Evolutionary conservation across 164 flowering plant genomes (phyloP), one percentile per base, ranked within the genome.

Genomic region (Aristolochia californica): DNA sequence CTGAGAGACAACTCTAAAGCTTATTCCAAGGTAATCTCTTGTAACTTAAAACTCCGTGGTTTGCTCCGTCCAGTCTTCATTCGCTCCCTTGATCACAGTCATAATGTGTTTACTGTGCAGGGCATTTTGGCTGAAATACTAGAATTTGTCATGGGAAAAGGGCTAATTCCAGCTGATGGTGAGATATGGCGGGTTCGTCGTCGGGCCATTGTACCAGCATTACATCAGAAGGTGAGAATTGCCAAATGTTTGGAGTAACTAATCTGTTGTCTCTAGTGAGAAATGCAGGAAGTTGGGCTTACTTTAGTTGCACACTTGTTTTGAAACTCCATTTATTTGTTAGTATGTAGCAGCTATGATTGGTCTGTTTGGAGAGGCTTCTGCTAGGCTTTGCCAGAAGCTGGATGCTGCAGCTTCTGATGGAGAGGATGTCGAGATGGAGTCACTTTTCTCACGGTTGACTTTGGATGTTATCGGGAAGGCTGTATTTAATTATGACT

Each of bases 131-230:
- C 94, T 24, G 99, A 93, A 72, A 93, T 93, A 63, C 71, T 93
- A 44, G 96, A 93, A 2, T 89, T 93, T 84, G 97, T 93, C 49
- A 89, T 93, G 99, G 99, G 99, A n/a, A 89, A 77, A 66, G 99
- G 99, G 60, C 88, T 93, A 14, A 93, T 93, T 54, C 99, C 99
- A 17, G 99, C 99, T 59, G 99, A 93, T 73, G 96, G 90, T n/a
- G 99, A 93, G 66, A 74, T 87, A 60, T 93, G 99, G 99, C 89
- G 91, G 52, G 82, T 77, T 22, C 75, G 96, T 48, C 61, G 99
- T 52, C 85, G 99, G 54, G 95, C 88, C 40, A 83, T 89, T 48
- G 99, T 93, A 59, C 99, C 99, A 49, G 95, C 99, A 69, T 72
- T 93, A 66, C 99, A 93, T 73, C 81, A 62, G 73, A 93, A 89